Percentiles rank a stretch among this genome's conserved stretches.
Conservation (phyloP, 257 asterid species). For the Penstemon eatonii region DNA sequence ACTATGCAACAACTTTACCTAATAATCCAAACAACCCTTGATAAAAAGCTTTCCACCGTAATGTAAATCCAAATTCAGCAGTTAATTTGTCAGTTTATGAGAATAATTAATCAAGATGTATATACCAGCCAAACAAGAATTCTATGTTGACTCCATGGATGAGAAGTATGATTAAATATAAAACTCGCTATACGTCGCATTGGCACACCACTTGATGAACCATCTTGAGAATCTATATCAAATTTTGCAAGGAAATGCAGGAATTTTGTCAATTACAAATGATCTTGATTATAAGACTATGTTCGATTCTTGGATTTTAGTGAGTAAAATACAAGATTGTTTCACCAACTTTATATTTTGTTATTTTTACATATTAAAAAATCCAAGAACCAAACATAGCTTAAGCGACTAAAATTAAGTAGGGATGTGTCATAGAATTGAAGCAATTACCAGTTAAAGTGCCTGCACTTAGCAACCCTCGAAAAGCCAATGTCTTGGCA, state of each 20-base stretch:
- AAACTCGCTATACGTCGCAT: constrained; percentile 72
- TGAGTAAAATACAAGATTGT: neutral
- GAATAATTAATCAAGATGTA: constrained; percentile 12
- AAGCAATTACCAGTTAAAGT: constrained; percentile 37
- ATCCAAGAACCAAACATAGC: too few species aligned
- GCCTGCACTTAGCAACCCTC: constrained; percentile 48
- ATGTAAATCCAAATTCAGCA: constrained; percentile 2
- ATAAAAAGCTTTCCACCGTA: neutral
- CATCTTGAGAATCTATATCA: constrained; percentile 47
- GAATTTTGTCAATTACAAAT: neutral
- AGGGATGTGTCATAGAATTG: neutral
- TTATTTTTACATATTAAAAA: too few species aligned
- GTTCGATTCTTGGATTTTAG: neutral
- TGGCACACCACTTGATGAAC: constrained; percentile 36
- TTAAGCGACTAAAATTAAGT: too few species aligned
- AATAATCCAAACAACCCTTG: neutral
- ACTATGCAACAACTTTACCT: neutral
- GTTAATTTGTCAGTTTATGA: neutral
- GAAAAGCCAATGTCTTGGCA: constrained; percentile 80
- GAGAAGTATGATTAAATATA: constrained; percentile 67
- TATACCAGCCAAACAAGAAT: constrained; percentile 93
- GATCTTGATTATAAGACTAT: neutral
- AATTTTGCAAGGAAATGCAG: constrained; percentile 1
- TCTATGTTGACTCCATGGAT: constrained; percentile 88
- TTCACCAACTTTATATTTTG: too few species aligned